Conservation (phyloP, 2,329 filamentous ascomycete species). For the Colletotrichum trifolii region DNA sequence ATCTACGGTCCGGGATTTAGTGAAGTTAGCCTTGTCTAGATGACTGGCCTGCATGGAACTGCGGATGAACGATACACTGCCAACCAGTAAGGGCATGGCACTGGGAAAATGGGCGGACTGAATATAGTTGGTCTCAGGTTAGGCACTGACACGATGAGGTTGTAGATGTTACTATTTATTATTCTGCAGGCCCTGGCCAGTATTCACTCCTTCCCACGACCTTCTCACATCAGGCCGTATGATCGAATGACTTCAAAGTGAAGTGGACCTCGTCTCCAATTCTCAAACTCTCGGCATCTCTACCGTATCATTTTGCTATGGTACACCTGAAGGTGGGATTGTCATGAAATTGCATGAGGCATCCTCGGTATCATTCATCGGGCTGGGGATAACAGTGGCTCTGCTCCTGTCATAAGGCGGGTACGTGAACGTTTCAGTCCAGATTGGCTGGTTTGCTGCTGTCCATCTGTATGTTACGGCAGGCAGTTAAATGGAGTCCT, state of each 20-base stretch:
- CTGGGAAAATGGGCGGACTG: slow-evolving; percentile 12
- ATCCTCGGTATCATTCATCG: too few relatives aligned
- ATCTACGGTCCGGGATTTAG: slow-evolving; percentile 35
- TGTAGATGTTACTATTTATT: slow-evolving; percentile 35
- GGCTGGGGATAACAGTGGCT: too few relatives aligned
- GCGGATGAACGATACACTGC: neutral
- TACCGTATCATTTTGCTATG: too few relatives aligned
- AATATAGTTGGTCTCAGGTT: slow-evolving; percentile 30
- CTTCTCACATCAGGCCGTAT: neutral
- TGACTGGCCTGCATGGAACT: slow-evolving; percentile 19
- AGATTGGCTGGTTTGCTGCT: too few relatives aligned
- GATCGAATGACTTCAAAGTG: neutral
- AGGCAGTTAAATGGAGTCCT: too few relatives aligned
- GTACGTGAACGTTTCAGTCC: too few relatives aligned
- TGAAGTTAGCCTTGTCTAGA: slow-evolving; percentile 37
- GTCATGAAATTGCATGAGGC: too few relatives aligned
- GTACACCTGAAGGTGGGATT: too few relatives aligned
- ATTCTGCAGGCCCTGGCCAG: slow-evolving; percentile 18
- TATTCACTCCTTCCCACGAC: slow-evolving; percentile 23
- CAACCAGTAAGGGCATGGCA: slow-evolving; percentile 7
- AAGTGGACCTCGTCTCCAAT: neutral
- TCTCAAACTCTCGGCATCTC: too few relatives aligned
- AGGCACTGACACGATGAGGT: slow-evolving; percentile 25
- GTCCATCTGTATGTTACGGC: too few relatives aligned
- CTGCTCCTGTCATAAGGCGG: too few relatives aligned